A percentile compares a stretch with the other conserved stretches of the same genome.
Evolutionary conservation across 2,329 filamentous ascomycete species (phyloP).

Genomic region (Xylariales sp.): DNA sequence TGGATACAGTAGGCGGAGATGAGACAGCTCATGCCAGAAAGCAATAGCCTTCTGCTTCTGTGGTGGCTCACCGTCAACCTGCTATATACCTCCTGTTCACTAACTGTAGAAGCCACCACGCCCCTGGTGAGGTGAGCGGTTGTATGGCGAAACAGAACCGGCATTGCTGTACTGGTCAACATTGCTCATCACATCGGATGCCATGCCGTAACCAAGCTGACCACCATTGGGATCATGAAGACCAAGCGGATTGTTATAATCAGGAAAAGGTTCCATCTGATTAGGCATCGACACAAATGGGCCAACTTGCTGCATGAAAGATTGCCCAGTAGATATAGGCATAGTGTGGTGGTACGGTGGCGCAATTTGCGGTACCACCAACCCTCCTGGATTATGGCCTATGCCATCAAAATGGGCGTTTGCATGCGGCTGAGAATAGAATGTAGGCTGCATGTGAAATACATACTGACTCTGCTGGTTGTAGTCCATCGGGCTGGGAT

Average conservation of each 20-base stretch:
- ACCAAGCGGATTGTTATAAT: constrained; percentile 29
- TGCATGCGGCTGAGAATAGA: constrained; percentile 12
- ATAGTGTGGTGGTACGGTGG: constrained; percentile 18
- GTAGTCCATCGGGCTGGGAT: constrained; percentile 15
- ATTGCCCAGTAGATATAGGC: constrained; percentile 22
- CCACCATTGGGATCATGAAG: constrained; percentile 26
- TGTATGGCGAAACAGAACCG: constrained; percentile 38
- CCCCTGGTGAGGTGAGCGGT: constrained; percentile 34
- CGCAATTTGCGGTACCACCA: constrained; percentile 17
- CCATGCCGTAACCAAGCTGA: constrained; percentile 27
- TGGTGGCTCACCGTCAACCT: constrained; percentile 12
- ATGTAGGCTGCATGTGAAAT: constrained; percentile 16
- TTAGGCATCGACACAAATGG: constrained; percentile 26
- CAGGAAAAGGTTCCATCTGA: constrained; percentile 31
- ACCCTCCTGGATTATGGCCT: constrained; percentile 11
- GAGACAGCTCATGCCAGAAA: too few relatives aligned
- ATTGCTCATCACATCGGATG: constrained; percentile 23
- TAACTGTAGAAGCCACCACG: constrained; percentile 28
- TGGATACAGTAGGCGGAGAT: too few relatives aligned
- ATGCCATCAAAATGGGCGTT: constrained; percentile 1
- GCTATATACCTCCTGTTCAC: background rate
- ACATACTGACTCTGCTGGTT: constrained; percentile 9
- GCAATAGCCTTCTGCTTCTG: too few relatives aligned
- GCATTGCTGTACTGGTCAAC: constrained; percentile 32
- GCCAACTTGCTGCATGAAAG: constrained; percentile 19